These are phyloP conservation scores for Capronia coronata DNA, from an alignment of 2,329 filamentous ascomycete species.

Conservation along the genomic window DNA sequence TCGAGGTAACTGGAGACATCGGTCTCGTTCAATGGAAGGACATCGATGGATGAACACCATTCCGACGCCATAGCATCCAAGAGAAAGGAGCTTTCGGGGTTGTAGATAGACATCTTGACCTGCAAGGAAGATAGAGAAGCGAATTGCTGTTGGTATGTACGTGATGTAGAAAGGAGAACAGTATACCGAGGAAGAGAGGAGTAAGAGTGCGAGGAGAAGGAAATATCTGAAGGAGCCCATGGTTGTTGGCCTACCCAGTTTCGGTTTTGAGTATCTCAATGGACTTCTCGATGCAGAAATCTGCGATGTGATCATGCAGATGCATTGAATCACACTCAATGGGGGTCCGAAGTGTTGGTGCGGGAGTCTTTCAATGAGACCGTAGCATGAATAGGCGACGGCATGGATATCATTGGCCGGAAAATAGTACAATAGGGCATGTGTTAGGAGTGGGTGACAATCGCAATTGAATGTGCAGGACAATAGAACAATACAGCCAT, in stretches of 20 bases:
- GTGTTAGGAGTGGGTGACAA: neutral
- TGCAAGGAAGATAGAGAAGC: neutral
- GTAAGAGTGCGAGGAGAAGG: neutral
- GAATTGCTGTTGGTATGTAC: neutral
- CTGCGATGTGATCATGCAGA: neutral
- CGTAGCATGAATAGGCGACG: neutral
- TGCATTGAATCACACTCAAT: neutral
- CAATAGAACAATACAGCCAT: neutral
- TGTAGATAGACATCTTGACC: slow-evolving; percentile 16
- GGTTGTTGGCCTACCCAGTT: neutral
- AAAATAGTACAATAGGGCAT: neutral
- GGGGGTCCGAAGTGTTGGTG: neutral
- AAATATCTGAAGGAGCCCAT: neutral
- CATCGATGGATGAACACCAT: slow-evolving; percentile 2
- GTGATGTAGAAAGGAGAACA: neutral
- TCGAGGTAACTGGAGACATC: slow-evolving; percentile 17
- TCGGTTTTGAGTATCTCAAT: neutral
- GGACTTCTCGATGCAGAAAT: neutral
- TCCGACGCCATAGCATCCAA: slow-evolving; percentile 9
- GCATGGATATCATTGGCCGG: neutral
- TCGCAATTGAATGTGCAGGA: neutral
- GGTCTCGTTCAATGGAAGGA: slow-evolving; percentile 7
- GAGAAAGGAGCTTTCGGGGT: slow-evolving; percentile 11
- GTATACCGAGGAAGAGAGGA: neutral
- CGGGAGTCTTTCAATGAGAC: neutral